Base-by-base conservation (phyloP, 148 eudicot genomes). In the Rheum nobile region DNA sequence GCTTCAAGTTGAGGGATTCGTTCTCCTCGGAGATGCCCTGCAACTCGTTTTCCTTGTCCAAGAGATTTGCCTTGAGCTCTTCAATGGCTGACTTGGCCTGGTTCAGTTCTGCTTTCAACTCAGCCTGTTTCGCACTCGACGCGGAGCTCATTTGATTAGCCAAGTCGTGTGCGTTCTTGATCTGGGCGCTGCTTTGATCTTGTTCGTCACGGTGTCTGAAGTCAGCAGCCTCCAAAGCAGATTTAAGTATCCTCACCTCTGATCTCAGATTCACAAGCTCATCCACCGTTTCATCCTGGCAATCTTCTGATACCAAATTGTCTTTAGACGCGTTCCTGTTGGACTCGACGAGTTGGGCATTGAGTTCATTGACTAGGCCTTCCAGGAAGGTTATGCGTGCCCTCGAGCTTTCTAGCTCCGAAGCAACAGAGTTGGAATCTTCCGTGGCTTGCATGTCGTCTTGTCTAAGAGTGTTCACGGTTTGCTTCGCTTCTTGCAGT, bases 41-140 rank as follows among this genome's bases (percentile, higher is more conserved):
- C 77, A 93, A 67, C 72, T 89, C 95, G 14, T 86, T 94, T 80
- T 94, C 98, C 74, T 91, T 94, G 50, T 94, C 98, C 95, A 89
- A 86, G 76, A 94, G 61, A 47, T 87, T 82, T 13, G 90, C 84
- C 80, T 83, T 89, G 78, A 94, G 65, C 71, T 89, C 92, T 67
- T 89, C 93, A n/a, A 89, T 81, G 22, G 79, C 81, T 0, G 81
- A 84, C 74, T 76, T 82, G 67, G 83, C 82, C 72, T 82, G 87
- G 67, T 74, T 75, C 41, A 89, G 83, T 75, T 89, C 89, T 1
- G 71, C 82, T 76, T 82, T 79, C 44, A 94, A 80, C 76, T 91
- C 88, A 72, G 87, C 88, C 77, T 88, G 89, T 82, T 86, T 83
- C 68, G 44, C 75, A 34, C 83, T 81, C 0, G 85, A 87, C 43